Conservation (phyloP, 331 rosid species). For the Quercus phellos region DNA sequence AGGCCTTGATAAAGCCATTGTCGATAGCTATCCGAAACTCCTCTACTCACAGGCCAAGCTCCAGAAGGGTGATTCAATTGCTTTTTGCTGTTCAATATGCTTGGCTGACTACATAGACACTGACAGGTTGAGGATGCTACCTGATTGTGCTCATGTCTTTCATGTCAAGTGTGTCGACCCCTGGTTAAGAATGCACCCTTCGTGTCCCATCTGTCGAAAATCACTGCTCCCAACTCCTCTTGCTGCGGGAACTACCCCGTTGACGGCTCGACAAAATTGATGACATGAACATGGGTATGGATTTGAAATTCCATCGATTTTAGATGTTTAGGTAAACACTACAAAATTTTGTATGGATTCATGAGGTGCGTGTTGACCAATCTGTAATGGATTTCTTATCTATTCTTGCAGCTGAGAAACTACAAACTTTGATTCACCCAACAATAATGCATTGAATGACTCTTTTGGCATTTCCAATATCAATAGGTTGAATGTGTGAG, state of each 20-base stretch:
- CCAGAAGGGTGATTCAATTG: conserved; percentile 11
- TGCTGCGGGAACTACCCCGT: conserved; percentile 6
- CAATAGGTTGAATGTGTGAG: too few species aligned
- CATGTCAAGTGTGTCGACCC: conserved; percentile 41
- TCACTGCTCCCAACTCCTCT: conserved; percentile 23
- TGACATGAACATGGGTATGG: background rate
- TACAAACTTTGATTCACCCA: too few species aligned
- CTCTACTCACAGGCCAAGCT: conserved; percentile 30
- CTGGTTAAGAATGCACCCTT: conserved; percentile 38
- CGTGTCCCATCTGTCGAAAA: conserved; percentile 51
- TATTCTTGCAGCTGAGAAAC: too few species aligned
- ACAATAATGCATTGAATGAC: too few species aligned
- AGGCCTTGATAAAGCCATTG: conserved; percentile 13
- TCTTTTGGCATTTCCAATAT: too few species aligned
- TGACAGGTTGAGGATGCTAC: conserved; percentile 38
- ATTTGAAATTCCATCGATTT: too few species aligned
- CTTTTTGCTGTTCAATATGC: conserved; percentile 42
- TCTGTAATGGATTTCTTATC: too few species aligned
- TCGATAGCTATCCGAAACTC: conserved; percentile 31
- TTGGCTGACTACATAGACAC: conserved; percentile 42
- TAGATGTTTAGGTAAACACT: too few species aligned
- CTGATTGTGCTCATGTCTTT: conserved; percentile 54
- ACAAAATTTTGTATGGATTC: too few species aligned
- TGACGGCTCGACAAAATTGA: background rate
- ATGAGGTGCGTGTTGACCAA: too few species aligned